These are phyloP conservation scores for Pogostemon cablin DNA, from an alignment of 257 asterid species.

Conservation along the genomic window DNA sequence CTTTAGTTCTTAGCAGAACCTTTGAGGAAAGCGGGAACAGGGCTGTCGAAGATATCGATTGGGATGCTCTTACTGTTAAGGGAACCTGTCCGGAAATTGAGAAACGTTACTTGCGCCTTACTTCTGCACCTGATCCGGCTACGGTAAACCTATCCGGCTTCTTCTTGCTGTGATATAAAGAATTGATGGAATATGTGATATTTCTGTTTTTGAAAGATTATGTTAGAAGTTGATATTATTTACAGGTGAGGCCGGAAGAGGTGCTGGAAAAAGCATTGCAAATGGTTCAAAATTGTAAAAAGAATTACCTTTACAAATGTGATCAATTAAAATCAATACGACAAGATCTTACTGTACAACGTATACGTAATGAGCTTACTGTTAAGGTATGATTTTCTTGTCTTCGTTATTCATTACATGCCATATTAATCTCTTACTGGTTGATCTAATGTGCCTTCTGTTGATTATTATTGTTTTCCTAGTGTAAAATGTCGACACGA, in stretches of 20 bases:
- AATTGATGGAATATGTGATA: conserved; percentile 18
- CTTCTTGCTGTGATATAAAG: conserved; percentile 28
- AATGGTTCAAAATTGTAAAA: conserved; percentile 86
- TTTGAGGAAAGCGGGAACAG: conserved; percentile 74
- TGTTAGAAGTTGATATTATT: conserved; percentile 30
- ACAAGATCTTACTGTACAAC: conserved; percentile 99
- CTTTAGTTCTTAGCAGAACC: conserved; percentile 62
- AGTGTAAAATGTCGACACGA: conserved; percentile 7
- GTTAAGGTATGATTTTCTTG: conserved; percentile 63
- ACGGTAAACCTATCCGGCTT: conserved; percentile 57
- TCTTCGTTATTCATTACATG: conserved; percentile 24
- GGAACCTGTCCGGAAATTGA: conserved; percentile 97
- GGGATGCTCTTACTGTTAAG: conserved; percentile 94
- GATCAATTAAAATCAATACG: conserved; percentile 99
- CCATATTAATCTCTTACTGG: conserved; percentile 8
- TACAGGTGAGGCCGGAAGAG: conserved; percentile 99
- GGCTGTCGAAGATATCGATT: conserved; percentile 99
- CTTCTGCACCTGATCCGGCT: conserved; percentile 99
- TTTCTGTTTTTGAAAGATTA: conserved; percentile 13
- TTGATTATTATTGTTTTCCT: conserved; percentile 8
- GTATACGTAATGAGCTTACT: conserved; percentile 82
- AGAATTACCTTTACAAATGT: conserved; percentile 90
- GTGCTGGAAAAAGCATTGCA: conserved; percentile 85
- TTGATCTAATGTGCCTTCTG: conserved; percentile 23
- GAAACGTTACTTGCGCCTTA: conserved; percentile 95